Evolutionary conservation across 2,329 filamentous ascomycete species (phyloP).

Genomic region (Fusarium kyushuense): DNA sequence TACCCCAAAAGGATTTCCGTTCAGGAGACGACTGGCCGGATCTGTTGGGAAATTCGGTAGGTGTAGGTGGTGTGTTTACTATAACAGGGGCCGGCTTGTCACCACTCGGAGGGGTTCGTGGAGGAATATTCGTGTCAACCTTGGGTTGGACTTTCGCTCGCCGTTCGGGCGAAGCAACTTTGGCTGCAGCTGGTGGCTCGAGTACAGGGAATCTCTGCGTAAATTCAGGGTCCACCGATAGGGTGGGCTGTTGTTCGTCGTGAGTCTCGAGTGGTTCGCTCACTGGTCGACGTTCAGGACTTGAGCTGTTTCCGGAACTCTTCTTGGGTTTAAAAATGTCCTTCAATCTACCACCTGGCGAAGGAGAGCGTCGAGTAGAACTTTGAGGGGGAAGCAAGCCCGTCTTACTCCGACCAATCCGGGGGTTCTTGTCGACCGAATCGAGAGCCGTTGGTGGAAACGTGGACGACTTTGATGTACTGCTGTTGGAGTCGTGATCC

Average conservation of each 20-base stretch:
- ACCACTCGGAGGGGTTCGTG: constrained; percentile 62
- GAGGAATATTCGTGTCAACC: constrained; percentile 52
- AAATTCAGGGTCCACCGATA: constrained; percentile 37
- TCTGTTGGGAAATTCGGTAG: constrained; percentile 59
- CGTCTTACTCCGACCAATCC: constrained; percentile 47
- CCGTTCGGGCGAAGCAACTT: constrained; percentile 47
- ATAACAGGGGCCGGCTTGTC: constrained; percentile 65
- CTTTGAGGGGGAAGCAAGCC: constrained; percentile 49
- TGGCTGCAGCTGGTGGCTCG: constrained; percentile 50
- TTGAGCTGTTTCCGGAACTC: constrained; percentile 39
- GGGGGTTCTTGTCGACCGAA: constrained; percentile 44
- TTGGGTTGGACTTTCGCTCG: constrained; percentile 48
- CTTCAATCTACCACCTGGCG: constrained; percentile 76
- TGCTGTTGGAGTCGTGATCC: constrained; percentile 45
- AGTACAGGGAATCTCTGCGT: constrained; percentile 41
- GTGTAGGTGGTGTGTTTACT: constrained; percentile 75
- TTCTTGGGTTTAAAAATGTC: constrained; percentile 68
- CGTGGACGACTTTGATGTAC: constrained; percentile 43
- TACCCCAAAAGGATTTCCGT: constrained; percentile 49
- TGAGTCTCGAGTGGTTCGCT: constrained; percentile 35
- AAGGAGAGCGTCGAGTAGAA: constrained; percentile 69
- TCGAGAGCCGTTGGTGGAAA: constrained; percentile 45
- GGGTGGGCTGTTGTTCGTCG: constrained; percentile 42
- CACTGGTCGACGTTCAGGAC: constrained; percentile 39
- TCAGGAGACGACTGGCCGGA: constrained; percentile 45